Conservation (phyloP, 192 early-diverging fungal species). For the Entophlyctis luteolus region DNA sequence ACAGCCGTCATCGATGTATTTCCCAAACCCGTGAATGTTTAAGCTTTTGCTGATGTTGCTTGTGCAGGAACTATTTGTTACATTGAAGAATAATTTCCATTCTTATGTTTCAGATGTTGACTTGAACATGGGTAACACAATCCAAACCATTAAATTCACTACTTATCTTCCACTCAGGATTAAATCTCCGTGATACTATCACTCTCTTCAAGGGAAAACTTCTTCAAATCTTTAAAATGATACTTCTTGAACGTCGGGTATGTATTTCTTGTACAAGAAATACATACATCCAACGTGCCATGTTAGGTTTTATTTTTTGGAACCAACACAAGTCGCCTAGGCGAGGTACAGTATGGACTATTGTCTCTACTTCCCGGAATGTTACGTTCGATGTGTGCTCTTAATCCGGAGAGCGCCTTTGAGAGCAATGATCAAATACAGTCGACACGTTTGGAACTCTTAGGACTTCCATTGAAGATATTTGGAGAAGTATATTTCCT, state of each 20-base stretch:
- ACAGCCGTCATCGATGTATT: slow-evolving; percentile 10
- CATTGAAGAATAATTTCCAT: slow-evolving; percentile 13
- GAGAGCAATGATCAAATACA: not conserved
- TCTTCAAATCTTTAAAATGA: slow-evolving; percentile 22
- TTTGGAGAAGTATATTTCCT: not conserved
- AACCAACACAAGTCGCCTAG: slow-evolving; percentile 8
- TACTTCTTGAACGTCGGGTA: slow-evolving; percentile 20
- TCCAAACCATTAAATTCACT: not conserved
- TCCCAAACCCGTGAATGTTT: not conserved
- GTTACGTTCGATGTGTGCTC: slow-evolving; percentile 2
- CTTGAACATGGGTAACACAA: slow-evolving; percentile 1
- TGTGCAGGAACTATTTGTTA: slow-evolving; percentile 9
- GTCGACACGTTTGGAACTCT: not conserved
- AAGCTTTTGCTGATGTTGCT: not conserved
- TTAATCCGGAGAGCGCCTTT: slow-evolving; percentile 1
- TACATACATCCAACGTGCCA: too few relatives aligned
- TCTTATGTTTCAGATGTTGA: slow-evolving; percentile 1
- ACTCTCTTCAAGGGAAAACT: slow-evolving; percentile 8
- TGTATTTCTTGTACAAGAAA: too few relatives aligned
- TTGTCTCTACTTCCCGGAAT: slow-evolving; percentile 15
- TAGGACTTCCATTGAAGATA: slow-evolving; percentile 5
- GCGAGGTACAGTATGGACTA: slow-evolving; percentile 9
- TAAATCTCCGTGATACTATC: slow-evolving; percentile 11
- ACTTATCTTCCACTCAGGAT: not conserved
- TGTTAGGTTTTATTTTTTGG: slow-evolving; percentile 18